Base-by-base conservation (phyloP, 495 filamentous ascomycete genomes). In the Chaetomium tenue region DNA sequence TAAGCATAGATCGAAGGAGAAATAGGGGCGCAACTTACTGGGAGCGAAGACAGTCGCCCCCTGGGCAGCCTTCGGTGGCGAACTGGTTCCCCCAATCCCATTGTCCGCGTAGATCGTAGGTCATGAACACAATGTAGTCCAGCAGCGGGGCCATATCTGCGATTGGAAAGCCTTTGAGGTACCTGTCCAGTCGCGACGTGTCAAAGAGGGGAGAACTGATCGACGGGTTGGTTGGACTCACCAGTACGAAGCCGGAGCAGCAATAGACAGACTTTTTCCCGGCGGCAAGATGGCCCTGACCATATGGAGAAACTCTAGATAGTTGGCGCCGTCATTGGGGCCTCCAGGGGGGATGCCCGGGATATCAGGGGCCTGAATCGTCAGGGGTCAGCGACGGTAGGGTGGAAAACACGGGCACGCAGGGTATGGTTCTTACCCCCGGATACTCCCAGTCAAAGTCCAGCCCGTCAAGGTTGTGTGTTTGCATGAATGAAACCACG, bases 391-490 rank as follows among this genome's bases (percentile, higher is more conserved):
- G 42, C 39, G 2, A 12, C 28, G 28, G 2, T 6, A 6, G 28
- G 28, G 28, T 30, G 6, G 28, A 30, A 30, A 30, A 30, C 2
- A 30, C 3, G 28, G 28, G 28, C 28, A 30, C 28, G 28, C 6
- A 30, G 28, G 28, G 28, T 30, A 6, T 30, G 28, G 28, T 30
- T 30, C 28, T 51, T 51, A 51, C 48, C 8, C 72, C 75, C 5
- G 79, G 79, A 48, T 80, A 79, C 48, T 79, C 77, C 77, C 77
- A 79, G 65, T 79, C 77, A 46, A 77, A 50, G 58, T 79, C 72
- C 7, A 73, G 50, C 5, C 76, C 75, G 46, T 79, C 78, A 0
- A 81, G 57, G 26, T 59, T 54, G 11, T 78, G 22, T 7, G 70
- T 51, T 0, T 70, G 63, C 22, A 76, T 22, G 28, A 76, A 72